phyloP scores from a whole-genome alignment of 225 moss, liverwort and hornwort species.

The Straminergon stramineum region DNA sequence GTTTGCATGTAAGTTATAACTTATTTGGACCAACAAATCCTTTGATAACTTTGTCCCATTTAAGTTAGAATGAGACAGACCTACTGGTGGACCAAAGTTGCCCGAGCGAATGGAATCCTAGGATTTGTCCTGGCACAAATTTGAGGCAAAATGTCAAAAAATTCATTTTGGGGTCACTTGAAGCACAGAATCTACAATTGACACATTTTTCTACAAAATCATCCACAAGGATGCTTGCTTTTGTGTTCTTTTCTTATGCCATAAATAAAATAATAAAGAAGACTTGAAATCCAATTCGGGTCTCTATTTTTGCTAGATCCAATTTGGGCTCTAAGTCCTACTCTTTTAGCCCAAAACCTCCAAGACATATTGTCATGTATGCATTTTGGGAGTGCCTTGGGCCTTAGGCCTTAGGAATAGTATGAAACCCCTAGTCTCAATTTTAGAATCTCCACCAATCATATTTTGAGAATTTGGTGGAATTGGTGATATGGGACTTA shows the following conservation, averaged over 20 bases:
- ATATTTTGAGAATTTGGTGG: not conserved
- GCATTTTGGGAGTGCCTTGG: not conserved
- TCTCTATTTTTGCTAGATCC: fast-evolving
- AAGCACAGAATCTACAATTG: not conserved
- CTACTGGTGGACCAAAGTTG: too few species aligned
- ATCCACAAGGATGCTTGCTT: fast-evolving
- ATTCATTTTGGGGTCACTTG: not conserved
- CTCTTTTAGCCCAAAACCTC: not conserved
- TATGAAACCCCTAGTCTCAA: not conserved
- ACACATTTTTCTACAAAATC: fast-evolving
- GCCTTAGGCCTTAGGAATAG: fast-evolving
- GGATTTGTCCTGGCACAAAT: too few species aligned
- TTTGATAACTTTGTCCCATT: too few species aligned
- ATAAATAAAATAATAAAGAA: not conserved
- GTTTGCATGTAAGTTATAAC: too few species aligned
- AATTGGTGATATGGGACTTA: not conserved
- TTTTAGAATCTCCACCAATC: not conserved
- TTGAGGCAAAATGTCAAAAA: not conserved
- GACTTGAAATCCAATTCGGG: fast-evolving
- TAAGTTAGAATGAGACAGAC: too few species aligned
- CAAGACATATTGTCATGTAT: fast-evolving
- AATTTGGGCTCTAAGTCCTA: not conserved
- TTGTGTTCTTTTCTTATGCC: not conserved
- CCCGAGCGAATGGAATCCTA: too few species aligned
- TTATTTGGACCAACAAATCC: too few species aligned